These are phyloP conservation scores for Ophiostoma perfectum DNA, from an alignment of 2,329 filamentous ascomycete species.

Conservation along the genomic window DNA sequence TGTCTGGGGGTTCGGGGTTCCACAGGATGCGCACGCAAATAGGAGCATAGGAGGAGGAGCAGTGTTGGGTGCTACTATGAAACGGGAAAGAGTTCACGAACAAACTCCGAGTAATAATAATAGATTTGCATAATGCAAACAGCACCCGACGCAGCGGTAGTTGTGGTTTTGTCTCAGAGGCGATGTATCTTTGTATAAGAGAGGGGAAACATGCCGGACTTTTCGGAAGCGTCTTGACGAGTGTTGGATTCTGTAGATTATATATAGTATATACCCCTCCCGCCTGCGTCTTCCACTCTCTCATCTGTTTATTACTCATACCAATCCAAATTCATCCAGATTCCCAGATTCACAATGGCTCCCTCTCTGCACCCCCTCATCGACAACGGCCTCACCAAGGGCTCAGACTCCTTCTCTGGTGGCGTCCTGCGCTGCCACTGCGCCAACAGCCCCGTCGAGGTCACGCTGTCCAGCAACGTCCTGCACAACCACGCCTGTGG, in stretches of 20 bases:
- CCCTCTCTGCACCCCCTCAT: slow-evolving; percentile 55
- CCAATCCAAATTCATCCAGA: background rate
- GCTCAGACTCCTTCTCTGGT: slow-evolving; percentile 49
- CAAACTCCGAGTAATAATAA: background rate
- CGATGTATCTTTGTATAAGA: background rate
- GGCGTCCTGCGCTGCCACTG: slow-evolving; percentile 60
- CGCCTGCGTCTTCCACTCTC: background rate
- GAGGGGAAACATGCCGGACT: slow-evolving; percentile 7
- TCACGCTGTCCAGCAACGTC: slow-evolving; percentile 54
- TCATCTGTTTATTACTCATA: background rate
- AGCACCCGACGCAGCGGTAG: slow-evolving; percentile 3
- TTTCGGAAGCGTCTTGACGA: slow-evolving; percentile 9
- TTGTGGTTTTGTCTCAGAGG: background rate
- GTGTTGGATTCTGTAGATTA: background rate
- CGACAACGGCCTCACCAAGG: slow-evolving; percentile 56
- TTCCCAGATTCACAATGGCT: slow-evolving; percentile 13
- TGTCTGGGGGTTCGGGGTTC: background rate
- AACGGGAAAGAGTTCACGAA: slow-evolving; percentile 12
- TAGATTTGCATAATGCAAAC: background rate
- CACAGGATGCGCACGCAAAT: background rate
- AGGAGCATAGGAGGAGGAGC: background rate
- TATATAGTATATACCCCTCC: slow-evolving; percentile 6
- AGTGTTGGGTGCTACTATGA: background rate
- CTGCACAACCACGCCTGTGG: slow-evolving; percentile 66
- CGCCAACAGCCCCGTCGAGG: slow-evolving; percentile 48